Evolutionary conservation across 1,139 yeast species (phyloP).

Genomic region (Sugiyamaella pinicola): DNA sequence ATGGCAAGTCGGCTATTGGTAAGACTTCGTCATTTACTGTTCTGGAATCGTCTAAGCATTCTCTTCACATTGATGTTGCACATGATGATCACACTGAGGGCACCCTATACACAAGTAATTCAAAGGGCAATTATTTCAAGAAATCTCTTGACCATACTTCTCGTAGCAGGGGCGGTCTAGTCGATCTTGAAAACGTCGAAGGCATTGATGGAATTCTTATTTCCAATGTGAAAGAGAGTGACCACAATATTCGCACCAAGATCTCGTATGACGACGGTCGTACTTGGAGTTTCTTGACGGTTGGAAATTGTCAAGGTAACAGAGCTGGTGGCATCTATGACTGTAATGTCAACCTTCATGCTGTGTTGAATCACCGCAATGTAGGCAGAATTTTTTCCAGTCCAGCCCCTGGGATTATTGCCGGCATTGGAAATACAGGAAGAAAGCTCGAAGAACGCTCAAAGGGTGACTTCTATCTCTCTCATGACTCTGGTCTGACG

Average conservation of each 20-base stretch:
- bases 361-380: conserved; percentile 55
- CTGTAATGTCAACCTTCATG: conserved; percentile 62
- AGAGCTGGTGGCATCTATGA: conserved; percentile 29
- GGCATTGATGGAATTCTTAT: conserved; percentile 74
- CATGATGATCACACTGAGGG: conserved; percentile 35
- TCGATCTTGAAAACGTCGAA: conserved; percentile 54
- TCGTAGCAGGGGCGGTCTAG: conserved; percentile 45
- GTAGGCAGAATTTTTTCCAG: conserved; percentile 60
- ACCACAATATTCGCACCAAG: conserved; percentile 39
- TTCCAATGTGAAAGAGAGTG: conserved; percentile 47
- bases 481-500: conserved; percentile 75
- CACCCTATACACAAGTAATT: conserved; percentile 60
- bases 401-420: conserved; percentile 71
- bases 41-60: conserved; percentile 57
- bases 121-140: conserved; percentile 60
- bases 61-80: conserved; percentile 56
- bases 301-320: conserved; percentile 48
- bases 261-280: conserved; percentile 68
- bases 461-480: conserved; percentile 51
- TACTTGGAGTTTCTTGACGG: conserved; percentile 58
- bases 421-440: conserved; percentile 50
- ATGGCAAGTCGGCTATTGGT: conserved; percentile 41
- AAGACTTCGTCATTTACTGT: conserved; percentile 51
- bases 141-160: conserved; percentile 51
- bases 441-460: conserved; percentile 32